Conservation (phyloP, 495 filamentous ascomycete species). For the Massariosphaeria phaeospora region DNA sequence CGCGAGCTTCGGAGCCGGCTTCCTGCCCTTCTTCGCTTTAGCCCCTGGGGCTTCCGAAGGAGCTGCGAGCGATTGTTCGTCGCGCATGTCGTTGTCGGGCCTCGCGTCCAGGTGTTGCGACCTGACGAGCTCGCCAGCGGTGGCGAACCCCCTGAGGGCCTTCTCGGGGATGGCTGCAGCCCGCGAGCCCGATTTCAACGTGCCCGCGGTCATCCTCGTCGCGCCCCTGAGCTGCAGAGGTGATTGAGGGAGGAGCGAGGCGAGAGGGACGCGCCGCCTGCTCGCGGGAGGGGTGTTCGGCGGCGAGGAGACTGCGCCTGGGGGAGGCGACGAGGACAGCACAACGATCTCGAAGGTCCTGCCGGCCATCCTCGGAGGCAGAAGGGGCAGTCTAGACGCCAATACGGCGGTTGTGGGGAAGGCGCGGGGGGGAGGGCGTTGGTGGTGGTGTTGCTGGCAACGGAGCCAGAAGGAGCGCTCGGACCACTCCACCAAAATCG, state of each 20-base stretch:
- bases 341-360: constrained; percentile 26
- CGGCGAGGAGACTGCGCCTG: not conserved
- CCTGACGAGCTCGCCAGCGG: constrained; percentile 21
- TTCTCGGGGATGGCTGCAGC: constrained; percentile 22
- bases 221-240: constrained; percentile 10
- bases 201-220: constrained; percentile 1
- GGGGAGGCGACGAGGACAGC: constrained; percentile 33
- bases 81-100: not conserved
- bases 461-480: too few species aligned
- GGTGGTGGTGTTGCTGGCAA: too few species aligned
- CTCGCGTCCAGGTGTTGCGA: constrained; percentile 14
- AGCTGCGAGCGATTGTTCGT: not conserved
- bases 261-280: constrained; percentile 19
- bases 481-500: too few species aligned
- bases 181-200: constrained; percentile 21
- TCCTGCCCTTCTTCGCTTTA: constrained; percentile 3
- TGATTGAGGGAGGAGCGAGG: constrained; percentile 7
- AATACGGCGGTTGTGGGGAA: too few species aligned
- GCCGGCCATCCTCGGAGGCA: constrained; percentile 42
- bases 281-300: constrained; percentile 11
- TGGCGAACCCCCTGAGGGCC: constrained; percentile 25
- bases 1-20: constrained; percentile 6
- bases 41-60: not conserved
- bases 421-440: too few species aligned
- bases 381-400: too few species aligned